Conservation (phyloP, 1,284 basidiomycete species). For the Apiotrichum gracile region DNA sequence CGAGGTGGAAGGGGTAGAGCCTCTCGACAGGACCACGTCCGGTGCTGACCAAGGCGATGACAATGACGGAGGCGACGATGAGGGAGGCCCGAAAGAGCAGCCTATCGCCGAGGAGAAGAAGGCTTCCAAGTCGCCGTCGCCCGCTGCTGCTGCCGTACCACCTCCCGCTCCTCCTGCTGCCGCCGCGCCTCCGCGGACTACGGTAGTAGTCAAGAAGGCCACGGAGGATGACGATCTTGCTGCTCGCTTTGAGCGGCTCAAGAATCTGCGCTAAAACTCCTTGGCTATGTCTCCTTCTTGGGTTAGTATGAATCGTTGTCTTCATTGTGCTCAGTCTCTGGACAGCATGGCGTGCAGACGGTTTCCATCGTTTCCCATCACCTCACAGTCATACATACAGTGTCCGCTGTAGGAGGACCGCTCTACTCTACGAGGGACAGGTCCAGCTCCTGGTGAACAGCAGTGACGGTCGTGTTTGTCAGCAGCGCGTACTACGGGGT, state of each 20-base stretch:
- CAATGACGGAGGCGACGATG: conserved; percentile 26
- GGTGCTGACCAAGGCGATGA: conserved; percentile 27
- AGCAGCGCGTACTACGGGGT: conserved; percentile 37
- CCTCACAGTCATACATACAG: neutral
- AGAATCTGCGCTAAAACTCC: conserved; percentile 11
- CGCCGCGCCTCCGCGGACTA: neutral
- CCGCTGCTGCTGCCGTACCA: neutral
- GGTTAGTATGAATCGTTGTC: no score
- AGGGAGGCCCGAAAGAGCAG: conserved; percentile 22
- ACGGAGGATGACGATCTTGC: conserved; percentile 41
- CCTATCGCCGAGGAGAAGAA: conserved; percentile 26
- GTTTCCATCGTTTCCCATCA: no score
- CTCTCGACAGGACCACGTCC: neutral
- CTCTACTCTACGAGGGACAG: conserved; percentile 35
- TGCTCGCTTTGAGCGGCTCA: conserved; percentile 37
- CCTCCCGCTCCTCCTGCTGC: neutral
- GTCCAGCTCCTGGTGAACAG: conserved; percentile 36
- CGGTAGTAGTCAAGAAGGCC: conserved; percentile 22
- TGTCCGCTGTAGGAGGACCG: no score
- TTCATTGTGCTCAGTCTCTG: no score
- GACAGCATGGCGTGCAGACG: no score
- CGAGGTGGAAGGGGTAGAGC: neutral
- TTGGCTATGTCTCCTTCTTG: no score
- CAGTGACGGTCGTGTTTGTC: conserved; percentile 33
- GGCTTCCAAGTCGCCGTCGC: neutral